phyloP scores from a whole-genome alignment of 768 basidiomycete species.

The Tylopilus felleus region DNA sequence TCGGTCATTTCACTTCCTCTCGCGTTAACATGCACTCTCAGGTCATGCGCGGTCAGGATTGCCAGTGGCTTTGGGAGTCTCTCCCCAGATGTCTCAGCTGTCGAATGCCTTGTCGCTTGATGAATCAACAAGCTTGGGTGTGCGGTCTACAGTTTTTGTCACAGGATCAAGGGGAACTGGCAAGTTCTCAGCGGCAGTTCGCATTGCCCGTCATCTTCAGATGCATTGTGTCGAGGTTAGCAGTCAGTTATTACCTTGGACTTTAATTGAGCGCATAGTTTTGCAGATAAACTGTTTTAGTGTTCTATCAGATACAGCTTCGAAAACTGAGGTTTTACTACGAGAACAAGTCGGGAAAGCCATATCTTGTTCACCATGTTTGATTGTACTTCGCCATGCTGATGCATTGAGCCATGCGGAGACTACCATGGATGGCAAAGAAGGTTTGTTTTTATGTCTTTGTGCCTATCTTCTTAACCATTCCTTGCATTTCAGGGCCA shows the following conservation, averaged over 20 bases:
- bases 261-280: not conserved
- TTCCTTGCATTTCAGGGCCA: slow-evolving; percentile 43
- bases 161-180: slow-evolving; percentile 80
- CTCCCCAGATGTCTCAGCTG: slow-evolving; percentile 52
- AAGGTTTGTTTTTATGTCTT: slow-evolving; percentile 31
- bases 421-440: slow-evolving; percentile 59
- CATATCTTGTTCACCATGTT: slow-evolving; percentile 73
- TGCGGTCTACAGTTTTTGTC: slow-evolving; percentile 70
- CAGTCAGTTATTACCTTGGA: not conserved
- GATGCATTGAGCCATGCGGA: slow-evolving; percentile 76
- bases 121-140: slow-evolving; percentile 53
- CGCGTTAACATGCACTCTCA: slow-evolving; percentile 16
- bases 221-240: slow-evolving; percentile 76
- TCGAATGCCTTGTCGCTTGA: slow-evolving; percentile 56
- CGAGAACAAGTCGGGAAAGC: slow-evolving; percentile 76
- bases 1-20: not conserved
- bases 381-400: slow-evolving; percentile 74
- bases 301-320: slow-evolving; percentile 71
- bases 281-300: slow-evolving; percentile 83
- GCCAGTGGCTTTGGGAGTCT: slow-evolving; percentile 30
- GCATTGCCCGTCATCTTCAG: slow-evolving; percentile 60
- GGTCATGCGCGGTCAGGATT: slow-evolving; percentile 10
- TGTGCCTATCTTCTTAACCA: not conserved
- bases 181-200: slow-evolving; percentile 63
- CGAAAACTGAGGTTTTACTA: slow-evolving; percentile 70